Evolutionary conservation across 768 basidiomycete genomes (phyloP).

Genomic region (Neoboletus subvelutipes): DNA sequence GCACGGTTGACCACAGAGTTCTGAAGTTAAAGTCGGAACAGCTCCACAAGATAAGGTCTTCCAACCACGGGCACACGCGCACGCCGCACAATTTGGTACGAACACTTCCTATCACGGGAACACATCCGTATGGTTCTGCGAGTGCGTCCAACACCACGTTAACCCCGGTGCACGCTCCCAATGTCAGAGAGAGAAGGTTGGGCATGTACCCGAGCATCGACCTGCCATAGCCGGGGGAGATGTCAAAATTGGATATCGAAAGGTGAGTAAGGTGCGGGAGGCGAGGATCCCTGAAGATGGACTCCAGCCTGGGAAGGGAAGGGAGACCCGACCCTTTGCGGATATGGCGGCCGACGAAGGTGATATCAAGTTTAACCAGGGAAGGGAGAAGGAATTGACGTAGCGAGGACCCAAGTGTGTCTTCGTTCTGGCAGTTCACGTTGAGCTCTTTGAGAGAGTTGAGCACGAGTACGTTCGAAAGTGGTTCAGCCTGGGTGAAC

Average conservation of each 20-base stretch:
- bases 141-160: slow-evolving; percentile 41
- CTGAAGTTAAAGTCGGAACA: slow-evolving; percentile 44
- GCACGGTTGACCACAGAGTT: slow-evolving; percentile 38
- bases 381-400: slow-evolving; percentile 46
- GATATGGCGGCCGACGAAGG: slow-evolving; percentile 34
- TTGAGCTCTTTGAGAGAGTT: slow-evolving; percentile 41
- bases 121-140: slow-evolving; percentile 36
- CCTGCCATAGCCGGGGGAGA: slow-evolving; percentile 39
- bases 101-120: slow-evolving; percentile 11
- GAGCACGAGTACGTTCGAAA: slow-evolving; percentile 29
- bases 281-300: slow-evolving; percentile 56
- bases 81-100: slow-evolving; percentile 33
- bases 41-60: slow-evolving; percentile 51
- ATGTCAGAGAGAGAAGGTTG: slow-evolving; percentile 44
- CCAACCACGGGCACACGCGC: slow-evolving; percentile 50
- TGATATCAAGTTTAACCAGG: slow-evolving; percentile 46
- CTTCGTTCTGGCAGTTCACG: slow-evolving; percentile 42
- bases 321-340: slow-evolving; percentile 29
- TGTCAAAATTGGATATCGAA: slow-evolving; percentile 46
- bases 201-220: slow-evolving; percentile 54
- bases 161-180: slow-evolving; percentile 47
- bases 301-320: slow-evolving; percentile 47
- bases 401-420: slow-evolving; percentile 38
- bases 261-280: slow-evolving; percentile 50
- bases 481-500: slow-evolving; percentile 29